Conservation (phyloP, 148 eudicot genomes). For the Mesembryanthemum crystallinum region DNA sequence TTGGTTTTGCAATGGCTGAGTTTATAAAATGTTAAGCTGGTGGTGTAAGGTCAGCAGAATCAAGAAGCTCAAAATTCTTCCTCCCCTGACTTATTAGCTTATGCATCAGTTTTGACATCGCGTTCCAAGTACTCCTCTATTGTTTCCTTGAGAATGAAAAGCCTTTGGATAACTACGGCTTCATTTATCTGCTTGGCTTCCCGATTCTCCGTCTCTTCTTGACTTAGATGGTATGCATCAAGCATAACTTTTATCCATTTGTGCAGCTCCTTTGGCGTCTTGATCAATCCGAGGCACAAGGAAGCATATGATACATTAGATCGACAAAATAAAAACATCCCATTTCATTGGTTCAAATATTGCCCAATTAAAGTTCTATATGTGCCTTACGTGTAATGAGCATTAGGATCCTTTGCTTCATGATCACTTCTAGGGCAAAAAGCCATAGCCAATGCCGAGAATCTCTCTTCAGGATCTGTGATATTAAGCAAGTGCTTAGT, state of each 20-base stretch:
- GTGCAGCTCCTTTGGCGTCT: conserved; percentile 92
- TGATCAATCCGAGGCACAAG: no score
- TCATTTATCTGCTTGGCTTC: conserved; percentile 77
- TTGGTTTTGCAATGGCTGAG: not conserved
- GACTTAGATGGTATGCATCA: conserved; percentile 72
- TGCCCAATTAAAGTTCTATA: not conserved
- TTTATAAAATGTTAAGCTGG: conserved; percentile 3
- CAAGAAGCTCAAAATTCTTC: conserved; percentile 10
- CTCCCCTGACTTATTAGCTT: conserved; percentile 26
- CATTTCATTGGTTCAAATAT: not conserved
- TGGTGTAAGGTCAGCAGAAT: not conserved
- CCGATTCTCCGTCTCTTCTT: conserved; percentile 82
- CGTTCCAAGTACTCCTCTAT: conserved; percentile 75
- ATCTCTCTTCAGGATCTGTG: conserved; percentile 94
- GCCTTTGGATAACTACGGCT: conserved; percentile 88
- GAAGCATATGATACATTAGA: not conserved
- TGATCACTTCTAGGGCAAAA: conserved; percentile 78
- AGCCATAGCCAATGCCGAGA: conserved; percentile 92
- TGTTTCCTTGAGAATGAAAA: conserved; percentile 81
- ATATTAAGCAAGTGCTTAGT: conserved; percentile 89
- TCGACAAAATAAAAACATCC: not conserved
- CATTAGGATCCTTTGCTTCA: conserved; percentile 60
- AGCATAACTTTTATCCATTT: conserved; percentile 94
- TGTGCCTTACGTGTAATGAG: conserved; percentile 60
- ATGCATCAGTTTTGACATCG: conserved; percentile 36